Evolutionary conservation across 192 early-diverging fungal species (phyloP).

Genomic region (Rhizophagus prolifer): DNA sequence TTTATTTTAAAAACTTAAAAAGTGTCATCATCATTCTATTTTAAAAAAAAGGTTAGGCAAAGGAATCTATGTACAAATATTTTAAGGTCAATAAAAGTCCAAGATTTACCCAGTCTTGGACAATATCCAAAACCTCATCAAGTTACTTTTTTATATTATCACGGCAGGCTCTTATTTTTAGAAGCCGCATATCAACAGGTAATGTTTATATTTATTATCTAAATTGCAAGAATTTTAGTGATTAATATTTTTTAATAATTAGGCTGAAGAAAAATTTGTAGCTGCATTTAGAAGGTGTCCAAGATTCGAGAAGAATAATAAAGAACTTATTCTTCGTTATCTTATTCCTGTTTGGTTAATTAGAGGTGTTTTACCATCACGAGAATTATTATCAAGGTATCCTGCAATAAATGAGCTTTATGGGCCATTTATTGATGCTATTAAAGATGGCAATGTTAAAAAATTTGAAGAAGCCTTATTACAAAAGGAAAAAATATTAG

Average conservation of each 20-base stretch:
- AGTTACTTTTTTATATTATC: conserved; percentile 84
- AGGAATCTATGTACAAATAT: conserved; percentile 86
- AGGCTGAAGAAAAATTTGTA: conserved; percentile 56
- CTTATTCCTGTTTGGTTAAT: conserved; percentile 79
- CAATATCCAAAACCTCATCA: conserved; percentile 84
- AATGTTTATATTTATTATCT: not conserved
- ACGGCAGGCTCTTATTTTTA: conserved; percentile 82
- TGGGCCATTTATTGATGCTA: conserved; percentile 60
- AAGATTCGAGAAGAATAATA: conserved; percentile 39
- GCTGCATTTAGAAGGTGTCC: conserved; percentile 52
- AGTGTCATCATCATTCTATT: not conserved
- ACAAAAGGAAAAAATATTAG: conserved; percentile 56
- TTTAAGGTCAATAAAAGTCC: conserved; percentile 64
- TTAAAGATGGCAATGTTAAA: conserved; percentile 69
- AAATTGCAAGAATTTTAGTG: not conserved
- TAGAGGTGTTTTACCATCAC: conserved; percentile 66
- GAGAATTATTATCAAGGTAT: conserved; percentile 60
- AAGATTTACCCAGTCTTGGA: conserved; percentile 72
- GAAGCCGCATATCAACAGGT: conserved; percentile 77
- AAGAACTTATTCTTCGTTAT: conserved; percentile 73
- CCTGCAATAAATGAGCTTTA: conserved; percentile 63
- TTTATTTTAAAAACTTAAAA: conserved; percentile 5
- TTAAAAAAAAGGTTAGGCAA: conserved; percentile 57
- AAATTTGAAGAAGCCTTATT: conserved; percentile 69
- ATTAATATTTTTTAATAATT: not conserved